A percentile compares a stretch with the other conserved stretches of the same genome.
Evolutionary conservation across 2,329 filamentous ascomycete genomes (phyloP).

Genomic region (Cordyceps javanica): DNA sequence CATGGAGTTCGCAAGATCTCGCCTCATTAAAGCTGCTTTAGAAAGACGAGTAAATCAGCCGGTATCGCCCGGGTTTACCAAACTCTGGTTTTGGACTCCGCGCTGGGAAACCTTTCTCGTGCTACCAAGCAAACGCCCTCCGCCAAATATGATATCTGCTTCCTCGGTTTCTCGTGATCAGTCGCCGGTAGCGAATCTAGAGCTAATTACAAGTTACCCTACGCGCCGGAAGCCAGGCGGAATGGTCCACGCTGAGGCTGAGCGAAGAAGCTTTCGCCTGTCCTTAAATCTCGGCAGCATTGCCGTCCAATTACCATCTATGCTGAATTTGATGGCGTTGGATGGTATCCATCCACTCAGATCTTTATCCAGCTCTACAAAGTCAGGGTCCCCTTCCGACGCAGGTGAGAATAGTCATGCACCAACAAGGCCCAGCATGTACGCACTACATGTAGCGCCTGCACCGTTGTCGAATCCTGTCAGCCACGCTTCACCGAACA

Average conservation of each 20-base stretch:
- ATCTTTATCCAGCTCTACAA: background rate
- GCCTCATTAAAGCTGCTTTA: constrained; percentile 27
- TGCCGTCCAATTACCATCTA: constrained; percentile 20
- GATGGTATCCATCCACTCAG: background rate
- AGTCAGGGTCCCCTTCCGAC: background rate
- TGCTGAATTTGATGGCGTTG: constrained; percentile 18
- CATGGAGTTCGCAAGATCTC: constrained; percentile 34
- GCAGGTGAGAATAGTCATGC: background rate
- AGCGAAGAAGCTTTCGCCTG: constrained; percentile 17
- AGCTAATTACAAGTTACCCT: too few relatives aligned
- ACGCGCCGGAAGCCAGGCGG: background rate
- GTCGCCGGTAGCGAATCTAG: too few relatives aligned
- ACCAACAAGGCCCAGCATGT: background rate
- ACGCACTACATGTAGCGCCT: background rate
- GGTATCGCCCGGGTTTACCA: constrained; percentile 26
- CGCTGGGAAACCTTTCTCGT: constrained; percentile 31
- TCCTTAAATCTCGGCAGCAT: constrained; percentile 26
- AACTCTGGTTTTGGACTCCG: constrained; percentile 29
- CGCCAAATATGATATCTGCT: too few relatives aligned
- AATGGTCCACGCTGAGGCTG: background rate
- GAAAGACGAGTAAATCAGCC: constrained; percentile 21
- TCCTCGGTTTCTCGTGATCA: too few relatives aligned
- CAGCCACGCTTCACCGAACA: background rate
- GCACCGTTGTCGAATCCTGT: too few relatives aligned
- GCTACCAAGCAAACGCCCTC: constrained; percentile 27